These are phyloP conservation scores for Selaginella tamariscina DNA, from an alignment of 75 land plant species.

Conservation along the genomic window DNA sequence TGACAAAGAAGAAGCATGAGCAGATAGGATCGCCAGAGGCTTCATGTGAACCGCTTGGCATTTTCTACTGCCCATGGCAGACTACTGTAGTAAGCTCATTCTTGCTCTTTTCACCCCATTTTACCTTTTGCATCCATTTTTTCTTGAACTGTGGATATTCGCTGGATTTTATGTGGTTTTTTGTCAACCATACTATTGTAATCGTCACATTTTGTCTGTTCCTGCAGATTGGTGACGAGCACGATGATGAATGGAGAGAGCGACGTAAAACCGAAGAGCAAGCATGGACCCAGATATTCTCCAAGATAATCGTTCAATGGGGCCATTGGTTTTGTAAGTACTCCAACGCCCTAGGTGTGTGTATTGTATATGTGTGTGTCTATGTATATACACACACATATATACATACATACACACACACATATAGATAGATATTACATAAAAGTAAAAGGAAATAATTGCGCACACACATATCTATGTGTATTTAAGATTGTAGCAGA, in stretches of 20 bases:
- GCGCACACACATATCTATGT: too few species aligned
- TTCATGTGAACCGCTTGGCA: not conserved
- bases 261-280: constrained; percentile 34
- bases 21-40: constrained; percentile 12
- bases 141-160: not conserved
- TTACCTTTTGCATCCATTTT: not conserved
- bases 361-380: too few species aligned
- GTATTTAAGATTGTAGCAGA: too few species aligned
- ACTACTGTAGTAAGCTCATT: not conserved
- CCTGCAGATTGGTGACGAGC: constrained; percentile 20
- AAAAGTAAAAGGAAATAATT: too few species aligned
- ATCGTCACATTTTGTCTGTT: constrained; percentile 9
- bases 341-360: not conserved
- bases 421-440: too few species aligned
- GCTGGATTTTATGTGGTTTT: constrained; percentile 13
- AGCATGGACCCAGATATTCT: constrained; percentile 65
- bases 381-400: too few species aligned
- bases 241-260: constrained; percentile 41
- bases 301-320: constrained; percentile 75
- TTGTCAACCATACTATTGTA: not conserved
- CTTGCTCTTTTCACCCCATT: not conserved
- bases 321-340: constrained; percentile 76
- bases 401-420: too few species aligned
- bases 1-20: constrained; percentile 20
- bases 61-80: not conserved